Base-by-base conservation (phyloP, 2,329 filamentous ascomycete species). In the Fusarium hostae region DNA sequence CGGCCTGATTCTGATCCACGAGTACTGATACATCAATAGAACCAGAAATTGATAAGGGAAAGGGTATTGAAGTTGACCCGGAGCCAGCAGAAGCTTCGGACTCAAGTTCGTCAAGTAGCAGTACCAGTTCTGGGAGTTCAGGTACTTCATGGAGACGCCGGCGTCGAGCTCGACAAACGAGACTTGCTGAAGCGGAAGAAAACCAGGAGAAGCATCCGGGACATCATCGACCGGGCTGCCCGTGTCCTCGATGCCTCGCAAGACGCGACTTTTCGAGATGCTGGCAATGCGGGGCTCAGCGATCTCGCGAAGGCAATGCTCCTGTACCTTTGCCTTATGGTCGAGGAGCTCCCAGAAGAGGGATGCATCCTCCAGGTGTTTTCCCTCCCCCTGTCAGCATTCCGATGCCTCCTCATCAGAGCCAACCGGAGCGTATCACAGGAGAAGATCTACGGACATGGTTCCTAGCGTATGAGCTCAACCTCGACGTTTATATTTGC, bases 401-500 rank as follows among this genome's bases (percentile, higher is more conserved):
- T 34, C 44, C 62, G 28, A 34, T 51, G 24, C 51, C 59, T 48
- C 48, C 50, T 40, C 56, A 48, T 13, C 63, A 54, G 40, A 28
- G 15, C 9, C 51, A 44, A 15, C 40, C 61, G 28, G 54, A 41
- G 37, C 81, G 82, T 55, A 82, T 86, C 75, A 77, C 79, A 10
- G 79, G 79, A 35, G 82, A 85, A 69, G 84, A 86, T 74, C 73
- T 86, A 66, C 80, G 80, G 18, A 84, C 84, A 7, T 87, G 84
- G 84, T 79, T 85, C 6, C 77, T 85, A 51, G 76, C 83, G 4
- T 86, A 85, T 71, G 81, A 84, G 67, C 79, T 86, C 39, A 83
- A 82, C 71, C 72, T 87, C 16, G 83, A 86, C 58, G 84, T 86
- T 16, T 86, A 87, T 76, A 83, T 86, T 56, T 83, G 84, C 58